Conservation (phyloP, 176 grass and related monocot genomes). For the Miscanthus lutarioriparius region DNA sequence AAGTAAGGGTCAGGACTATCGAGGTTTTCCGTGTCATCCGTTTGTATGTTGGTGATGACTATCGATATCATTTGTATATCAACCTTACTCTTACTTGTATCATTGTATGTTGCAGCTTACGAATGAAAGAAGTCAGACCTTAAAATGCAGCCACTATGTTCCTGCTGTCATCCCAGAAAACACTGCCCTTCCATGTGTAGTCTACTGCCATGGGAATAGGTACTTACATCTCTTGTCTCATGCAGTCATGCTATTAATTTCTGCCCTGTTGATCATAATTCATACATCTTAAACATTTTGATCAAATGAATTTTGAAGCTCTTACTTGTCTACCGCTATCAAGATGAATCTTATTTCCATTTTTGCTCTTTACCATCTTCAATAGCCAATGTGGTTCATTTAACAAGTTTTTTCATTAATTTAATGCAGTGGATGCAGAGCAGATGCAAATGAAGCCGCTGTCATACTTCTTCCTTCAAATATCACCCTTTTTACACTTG, state of each 20-base stretch:
- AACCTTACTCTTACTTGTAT: conserved; percentile 32
- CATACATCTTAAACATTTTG: conserved; percentile 4
- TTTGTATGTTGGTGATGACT: conserved; percentile 23
- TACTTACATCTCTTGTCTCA: conserved; percentile 19
- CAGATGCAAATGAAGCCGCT: conserved; percentile 98
- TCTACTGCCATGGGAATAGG: conserved; percentile 99
- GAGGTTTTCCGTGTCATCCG: conserved; percentile 39
- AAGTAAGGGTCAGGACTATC: conserved; percentile 76
- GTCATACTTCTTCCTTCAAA: conserved; percentile 98
- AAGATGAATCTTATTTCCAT: conserved; percentile 24
- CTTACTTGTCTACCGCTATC: conserved; percentile 6
- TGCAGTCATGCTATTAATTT: conserved; percentile 10
- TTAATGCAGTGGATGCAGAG: conserved; percentile 95
- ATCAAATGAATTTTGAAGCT: not conserved
- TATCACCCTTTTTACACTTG: conserved; percentile 95
- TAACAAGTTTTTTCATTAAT: conserved; percentile 28
- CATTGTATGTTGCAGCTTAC: conserved; percentile 64
- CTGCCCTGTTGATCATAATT: not conserved
- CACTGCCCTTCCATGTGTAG: conserved; percentile 86
- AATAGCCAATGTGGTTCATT: not conserved
- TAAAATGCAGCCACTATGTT: conserved; percentile 99
- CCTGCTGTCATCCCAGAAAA: conserved; percentile 75
- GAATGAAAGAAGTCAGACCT: conserved; percentile 79
- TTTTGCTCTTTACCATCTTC: conserved; percentile 9
- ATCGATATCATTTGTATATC: conserved; percentile 16